Conservation (phyloP, 202 grass and related monocot genomes). For the Brachypodium distachyon region DNA sequence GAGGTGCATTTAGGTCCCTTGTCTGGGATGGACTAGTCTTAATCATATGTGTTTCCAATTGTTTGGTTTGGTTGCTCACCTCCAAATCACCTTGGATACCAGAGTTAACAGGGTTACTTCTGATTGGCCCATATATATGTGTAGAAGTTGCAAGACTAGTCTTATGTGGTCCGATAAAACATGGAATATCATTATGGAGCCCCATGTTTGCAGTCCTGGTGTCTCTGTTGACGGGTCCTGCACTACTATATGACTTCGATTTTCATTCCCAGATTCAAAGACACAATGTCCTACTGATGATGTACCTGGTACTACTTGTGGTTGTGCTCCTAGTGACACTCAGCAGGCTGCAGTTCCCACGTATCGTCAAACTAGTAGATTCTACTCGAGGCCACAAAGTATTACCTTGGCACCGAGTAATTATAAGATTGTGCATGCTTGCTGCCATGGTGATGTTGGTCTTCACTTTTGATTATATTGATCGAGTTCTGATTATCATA, state of each 20-base stretch:
- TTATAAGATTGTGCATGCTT: not conserved
- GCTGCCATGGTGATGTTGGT: not conserved
- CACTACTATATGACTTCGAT: rapidly evolving
- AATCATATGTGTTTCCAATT: not conserved
- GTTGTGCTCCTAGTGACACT: not conserved
- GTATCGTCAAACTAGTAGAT: not conserved
- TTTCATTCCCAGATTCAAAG: not conserved
- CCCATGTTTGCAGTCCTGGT: not conserved
- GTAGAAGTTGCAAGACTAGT: not conserved
- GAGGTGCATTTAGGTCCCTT: not conserved
- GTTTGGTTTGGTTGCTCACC: rapidly evolving
- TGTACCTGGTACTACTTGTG: not conserved
- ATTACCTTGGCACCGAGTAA: not conserved
- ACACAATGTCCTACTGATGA: too few relatives aligned
- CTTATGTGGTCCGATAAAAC: not conserved
- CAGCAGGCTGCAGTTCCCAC: not conserved
- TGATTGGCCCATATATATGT: not conserved
- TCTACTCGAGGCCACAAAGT: not conserved
- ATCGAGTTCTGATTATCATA: rapidly evolving
- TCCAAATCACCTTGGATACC: not conserved
- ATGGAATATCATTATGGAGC: not conserved
- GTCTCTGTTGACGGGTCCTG: not conserved
- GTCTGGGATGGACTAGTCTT: not conserved
- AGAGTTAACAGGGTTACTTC: not conserved
- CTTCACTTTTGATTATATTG: not conserved